These are phyloP conservation scores for Penicillium maclennaniae DNA, from an alignment of 495 filamentous ascomycete species.

Conservation along the genomic window DNA sequence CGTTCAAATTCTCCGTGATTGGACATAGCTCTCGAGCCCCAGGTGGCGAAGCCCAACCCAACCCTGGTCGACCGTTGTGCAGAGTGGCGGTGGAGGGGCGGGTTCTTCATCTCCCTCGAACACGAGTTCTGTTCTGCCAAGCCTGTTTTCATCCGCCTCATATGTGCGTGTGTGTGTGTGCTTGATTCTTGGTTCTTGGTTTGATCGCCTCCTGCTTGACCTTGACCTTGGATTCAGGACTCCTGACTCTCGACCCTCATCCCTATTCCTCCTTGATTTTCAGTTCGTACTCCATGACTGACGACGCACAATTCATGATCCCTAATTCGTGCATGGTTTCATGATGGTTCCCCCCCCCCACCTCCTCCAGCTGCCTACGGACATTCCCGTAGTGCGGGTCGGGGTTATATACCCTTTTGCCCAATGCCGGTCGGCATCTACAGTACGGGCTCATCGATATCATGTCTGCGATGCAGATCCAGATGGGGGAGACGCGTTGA, in stretches of 20 bases:
- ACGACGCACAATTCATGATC: no score
- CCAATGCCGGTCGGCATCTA: conserved; percentile 12
- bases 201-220: not conserved
- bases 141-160: not conserved
- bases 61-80: conserved; percentile 7
- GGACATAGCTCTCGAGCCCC: conserved; percentile 15
- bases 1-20: conserved; percentile 20
- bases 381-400: not conserved
- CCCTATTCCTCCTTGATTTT: no score
- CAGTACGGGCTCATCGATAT: conserved; percentile 1
- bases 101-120: conserved; percentile 7
- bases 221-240: not conserved
- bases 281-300: not conserved
- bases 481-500: not conserved
- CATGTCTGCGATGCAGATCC: conserved; percentile 1
- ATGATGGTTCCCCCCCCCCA: no score
- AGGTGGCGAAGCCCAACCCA: conserved; percentile 17
- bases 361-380: not conserved
- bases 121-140: conserved; percentile 13
- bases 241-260: not conserved
- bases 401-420: not conserved
- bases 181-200: no score
- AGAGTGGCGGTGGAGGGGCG: conserved; percentile 12
- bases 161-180: no score
- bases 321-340: not conserved